phyloP scores from a whole-genome alignment of 257 asterid genomes.

The Schizonepeta tenuifolia region DNA sequence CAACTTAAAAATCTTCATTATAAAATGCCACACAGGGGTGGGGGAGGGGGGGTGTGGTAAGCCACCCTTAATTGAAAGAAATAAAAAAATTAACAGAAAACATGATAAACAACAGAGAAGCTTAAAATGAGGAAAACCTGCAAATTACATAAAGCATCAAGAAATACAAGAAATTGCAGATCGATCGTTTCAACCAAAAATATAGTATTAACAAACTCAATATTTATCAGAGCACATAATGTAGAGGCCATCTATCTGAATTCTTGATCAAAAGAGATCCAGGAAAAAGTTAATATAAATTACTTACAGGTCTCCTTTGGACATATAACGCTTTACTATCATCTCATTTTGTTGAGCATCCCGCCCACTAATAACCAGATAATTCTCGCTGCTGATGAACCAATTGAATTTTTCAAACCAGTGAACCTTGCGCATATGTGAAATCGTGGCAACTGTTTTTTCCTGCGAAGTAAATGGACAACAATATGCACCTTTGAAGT shows the following conservation, averaged over 20 bases:
- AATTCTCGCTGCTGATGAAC: conserved; percentile 99
- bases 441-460: conserved; percentile 89
- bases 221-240: conserved; percentile 20
- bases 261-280: conserved; percentile 12
- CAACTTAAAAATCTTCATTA: too few relatives aligned
- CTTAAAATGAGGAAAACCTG: conserved; percentile 23
- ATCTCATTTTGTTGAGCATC: conserved; percentile 99
- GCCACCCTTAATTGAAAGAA: conserved; percentile 13
- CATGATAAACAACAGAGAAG: conserved; percentile 16
- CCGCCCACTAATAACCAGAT: conserved; percentile 91
- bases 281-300: not conserved
- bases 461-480: conserved; percentile 58
- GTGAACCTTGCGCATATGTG: conserved; percentile 97
- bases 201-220: not conserved
- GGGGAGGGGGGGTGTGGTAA: too few relatives aligned
- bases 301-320: conserved; percentile 98
- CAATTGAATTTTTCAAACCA: conserved; percentile 99
- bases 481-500: conserved; percentile 20
- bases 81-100: conserved; percentile 15
- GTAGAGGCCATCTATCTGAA: conserved; percentile 6
- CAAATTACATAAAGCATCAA: conserved; percentile 7
- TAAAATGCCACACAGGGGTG: too few relatives aligned
- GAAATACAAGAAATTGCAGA: conserved; percentile 1
- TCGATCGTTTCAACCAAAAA: not conserved
- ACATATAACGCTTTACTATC: conserved; percentile 98